Evolutionary conservation across 441 rosid species (phyloP), one percentile per base, ranked within the genome.

Genomic region (Pelargonium fulgidum): DNA sequence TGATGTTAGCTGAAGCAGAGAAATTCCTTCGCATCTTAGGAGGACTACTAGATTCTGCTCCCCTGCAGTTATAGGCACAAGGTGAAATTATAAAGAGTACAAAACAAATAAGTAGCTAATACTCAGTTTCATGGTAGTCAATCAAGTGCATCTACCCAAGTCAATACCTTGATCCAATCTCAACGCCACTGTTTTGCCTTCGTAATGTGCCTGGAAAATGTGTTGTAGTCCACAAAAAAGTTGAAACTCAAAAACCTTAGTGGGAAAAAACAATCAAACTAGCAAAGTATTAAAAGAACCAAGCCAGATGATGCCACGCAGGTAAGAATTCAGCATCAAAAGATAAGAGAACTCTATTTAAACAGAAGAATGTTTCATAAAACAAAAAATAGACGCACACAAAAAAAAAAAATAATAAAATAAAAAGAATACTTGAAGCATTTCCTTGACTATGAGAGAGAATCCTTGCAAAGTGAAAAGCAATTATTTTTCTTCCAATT

Each of bases 1-100:
- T 81, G 22, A 93, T 85, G 71, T 82, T 86, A 73, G 87, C 87
- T 4, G 93, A 77, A 24, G 84, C 87, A 22, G 98, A 93, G 52
- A 88, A 82, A 77, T 87, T 86, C 68, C 95, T 81, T 39, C 95
- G 85, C 56, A 89, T 85, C 81, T 72, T 82, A 9, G 82, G 79
- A 9, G 82, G 79, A 76, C 80, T 79, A 61, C 70, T 45, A 68
- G 81, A 76, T 79, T 91, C 93, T 4, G 24, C 26, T 52, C 78
- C 75, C 73, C 97, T 89, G 81, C 75, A 75, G 22, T 59, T 68
- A 59, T 20, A 56, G 42, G 52, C 48, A 70, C 52, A 66, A 0
- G 26, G 64, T 44, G 33, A 61, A 44, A 5, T 16, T 9, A 8
- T 39, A 59, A 14, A 17, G 17, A 39, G 42, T 4, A 44, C 36